A percentile compares a stretch with the other conserved stretches of the same genome.
Conservation (phyloP, 495 filamentous ascomycete genomes). For the Bacidia gigantensis region DNA sequence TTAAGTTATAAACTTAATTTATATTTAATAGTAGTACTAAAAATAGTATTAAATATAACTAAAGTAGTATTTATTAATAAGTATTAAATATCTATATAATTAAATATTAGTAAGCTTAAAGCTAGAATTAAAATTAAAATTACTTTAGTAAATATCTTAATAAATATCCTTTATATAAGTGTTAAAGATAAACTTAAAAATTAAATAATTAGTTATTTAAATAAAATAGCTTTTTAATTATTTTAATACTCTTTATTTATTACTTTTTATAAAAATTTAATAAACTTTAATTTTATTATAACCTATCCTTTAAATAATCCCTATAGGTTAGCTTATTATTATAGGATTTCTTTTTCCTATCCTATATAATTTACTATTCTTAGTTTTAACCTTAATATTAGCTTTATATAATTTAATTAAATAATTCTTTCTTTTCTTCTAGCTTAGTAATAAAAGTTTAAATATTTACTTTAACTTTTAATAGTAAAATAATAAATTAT, state of each 20-base stretch:
- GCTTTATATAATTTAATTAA: constrained; percentile 1
- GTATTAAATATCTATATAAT: not conserved
- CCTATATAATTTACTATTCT: not conserved
- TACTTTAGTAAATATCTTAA: not conserved
- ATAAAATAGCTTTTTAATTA: not conserved
- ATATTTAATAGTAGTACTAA: not conserved
- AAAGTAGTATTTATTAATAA: not conserved
- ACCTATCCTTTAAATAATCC: not conserved
- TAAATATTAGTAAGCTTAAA: not conserved
- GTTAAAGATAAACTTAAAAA: not conserved
- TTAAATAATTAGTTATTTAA: not conserved
- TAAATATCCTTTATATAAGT: not conserved
- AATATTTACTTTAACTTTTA: not conserved
- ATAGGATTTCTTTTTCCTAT: not conserved
- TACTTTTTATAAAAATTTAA: not conserved
- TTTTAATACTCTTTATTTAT: not conserved
- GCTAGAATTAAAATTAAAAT: not conserved
- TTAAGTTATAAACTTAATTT: not conserved
- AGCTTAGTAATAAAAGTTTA: not conserved
- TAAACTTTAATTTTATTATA: not conserved
- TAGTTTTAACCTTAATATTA: not conserved
- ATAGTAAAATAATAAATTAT: not conserved
- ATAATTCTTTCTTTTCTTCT: not conserved
- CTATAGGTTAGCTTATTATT: not conserved
- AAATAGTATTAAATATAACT: not conserved